Evolutionary conservation across 768 basidiomycete genomes (phyloP), one percentile per base, ranked within the genome.

Genomic region (Agrocybe pediades): DNA sequence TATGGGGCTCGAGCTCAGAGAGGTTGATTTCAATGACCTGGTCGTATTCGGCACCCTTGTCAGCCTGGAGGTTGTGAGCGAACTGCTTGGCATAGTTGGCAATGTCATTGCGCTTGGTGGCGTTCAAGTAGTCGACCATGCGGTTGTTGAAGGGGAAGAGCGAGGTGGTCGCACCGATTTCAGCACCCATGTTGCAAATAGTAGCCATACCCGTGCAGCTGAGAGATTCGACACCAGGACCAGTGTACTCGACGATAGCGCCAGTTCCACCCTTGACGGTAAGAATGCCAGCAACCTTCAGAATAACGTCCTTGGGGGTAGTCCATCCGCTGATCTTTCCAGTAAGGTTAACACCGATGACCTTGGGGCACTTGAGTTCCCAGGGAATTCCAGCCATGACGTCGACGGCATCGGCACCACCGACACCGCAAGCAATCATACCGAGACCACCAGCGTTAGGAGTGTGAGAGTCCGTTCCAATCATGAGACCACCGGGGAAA

Each of bases 121-220:
- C 96, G 55, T 90, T 84, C 70, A 99, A 79, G 76, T 98, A 99
- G 68, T 87, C 82, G 64, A 69, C 81, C 97, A 98, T 98, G 66
- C 95, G 92, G 60, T 77, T 70, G 79, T 98, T 99, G 87, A 90
- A 98, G 64, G 97, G 97, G 92, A 99, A 99, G 63, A 98, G 75
- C 16, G 96, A 98, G 19, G 97, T 98, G 9, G 97, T 99, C 30
- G 97, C 97, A 70, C 96, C 96, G 65, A 98, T 98, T 75, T 99
- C 96, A 62, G 96, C 96, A 81, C 96, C 96, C 96, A 98, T 99
- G 85, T 98, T 99, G 74, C 96, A 98, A 66, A 99, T 96, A 19
- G 96, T 98, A 48, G 93, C 96, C 95, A 98, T 97, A 73, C 96
- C 96, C 44, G 96, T 99, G 83, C 90, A 93, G 44, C 95, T 97